Conservation (phyloP, 495 filamentous ascomycete genomes). For the Penicillium soppii region DNA sequence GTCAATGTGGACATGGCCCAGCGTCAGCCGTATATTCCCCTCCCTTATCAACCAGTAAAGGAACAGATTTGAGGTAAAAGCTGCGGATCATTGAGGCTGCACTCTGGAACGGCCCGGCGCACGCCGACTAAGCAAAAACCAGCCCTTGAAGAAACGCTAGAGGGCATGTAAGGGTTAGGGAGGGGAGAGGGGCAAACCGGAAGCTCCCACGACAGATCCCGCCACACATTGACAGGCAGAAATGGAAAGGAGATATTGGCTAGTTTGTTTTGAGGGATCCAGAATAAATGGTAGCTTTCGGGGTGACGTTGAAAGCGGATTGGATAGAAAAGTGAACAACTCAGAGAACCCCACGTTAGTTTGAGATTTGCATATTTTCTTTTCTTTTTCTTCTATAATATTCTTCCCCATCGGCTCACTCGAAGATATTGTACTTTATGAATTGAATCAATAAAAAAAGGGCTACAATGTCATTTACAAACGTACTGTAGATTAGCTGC, state of each 20-base stretch:
- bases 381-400: not conserved
- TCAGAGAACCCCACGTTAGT: constrained; percentile 30
- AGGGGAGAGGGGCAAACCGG: constrained; percentile 4
- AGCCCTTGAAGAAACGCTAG: constrained; percentile 44
- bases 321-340: constrained; percentile 32
- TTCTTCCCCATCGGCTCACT: not conserved
- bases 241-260: constrained; percentile 10
- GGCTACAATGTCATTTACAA: constrained; percentile 13
- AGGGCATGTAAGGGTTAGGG: constrained; percentile 22
- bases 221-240: constrained; percentile 1
- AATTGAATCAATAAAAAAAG: not conserved
- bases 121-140: constrained; percentile 39
- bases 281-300: constrained; percentile 7
- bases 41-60: constrained; percentile 40
- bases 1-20: constrained; percentile 34
- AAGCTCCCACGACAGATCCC: constrained; percentile 4
- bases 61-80: constrained; percentile 33
- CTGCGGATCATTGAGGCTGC: constrained; percentile 56
- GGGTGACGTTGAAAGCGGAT: constrained; percentile 10
- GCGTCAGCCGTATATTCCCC: constrained; percentile 39
- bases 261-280: constrained; percentile 18
- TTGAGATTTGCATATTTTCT: constrained; percentile 8
- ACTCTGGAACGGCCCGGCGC: constrained; percentile 53
- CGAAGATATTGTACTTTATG: not conserved
- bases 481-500: constrained; percentile 10